Conservation (phyloP, 2,329 filamentous ascomycete species). For the Cercospora beticola region DNA sequence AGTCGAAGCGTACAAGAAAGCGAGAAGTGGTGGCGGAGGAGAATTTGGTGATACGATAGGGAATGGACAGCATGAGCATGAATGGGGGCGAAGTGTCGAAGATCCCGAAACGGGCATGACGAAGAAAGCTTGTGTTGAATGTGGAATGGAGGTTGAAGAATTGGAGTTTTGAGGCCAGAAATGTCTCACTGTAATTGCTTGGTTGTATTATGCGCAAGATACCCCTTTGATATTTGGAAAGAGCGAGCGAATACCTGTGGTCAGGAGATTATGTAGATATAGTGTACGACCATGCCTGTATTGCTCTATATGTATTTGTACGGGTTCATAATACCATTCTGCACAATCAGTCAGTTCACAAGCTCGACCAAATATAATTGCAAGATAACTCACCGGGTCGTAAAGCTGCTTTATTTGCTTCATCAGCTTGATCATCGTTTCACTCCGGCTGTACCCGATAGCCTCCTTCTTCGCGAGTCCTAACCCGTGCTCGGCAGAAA, state of each 20-base stretch:
- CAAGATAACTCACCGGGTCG: slow-evolving; percentile 72
- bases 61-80: slow-evolving; percentile 77
- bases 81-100: slow-evolving; percentile 67
- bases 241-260: not conserved
- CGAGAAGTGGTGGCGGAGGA: slow-evolving; percentile 55
- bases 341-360: slow-evolving; percentile 19
- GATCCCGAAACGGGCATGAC: slow-evolving; percentile 68
- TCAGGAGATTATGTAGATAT: not conserved
- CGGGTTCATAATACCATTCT: slow-evolving; percentile 99
- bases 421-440: slow-evolving; percentile 87
- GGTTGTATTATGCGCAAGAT: not conserved
- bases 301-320: slow-evolving; percentile 79
- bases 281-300: not conserved
- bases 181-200: not conserved
- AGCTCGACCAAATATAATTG: not conserved
- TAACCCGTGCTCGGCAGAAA: slow-evolving; percentile 93
- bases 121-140: slow-evolving; percentile 70
- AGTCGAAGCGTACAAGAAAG: slow-evolving; percentile 82
- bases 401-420: slow-evolving; percentile 91
- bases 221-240: not conserved
- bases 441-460: slow-evolving; percentile 86
- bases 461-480: slow-evolving; percentile 95
- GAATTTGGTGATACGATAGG: slow-evolving; percentile 74
- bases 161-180: slow-evolving; percentile 54
- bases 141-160: slow-evolving; percentile 68